Evolutionary conservation across 441 rosid species (phyloP).

Genomic region (Jatropha podagrica): DNA sequence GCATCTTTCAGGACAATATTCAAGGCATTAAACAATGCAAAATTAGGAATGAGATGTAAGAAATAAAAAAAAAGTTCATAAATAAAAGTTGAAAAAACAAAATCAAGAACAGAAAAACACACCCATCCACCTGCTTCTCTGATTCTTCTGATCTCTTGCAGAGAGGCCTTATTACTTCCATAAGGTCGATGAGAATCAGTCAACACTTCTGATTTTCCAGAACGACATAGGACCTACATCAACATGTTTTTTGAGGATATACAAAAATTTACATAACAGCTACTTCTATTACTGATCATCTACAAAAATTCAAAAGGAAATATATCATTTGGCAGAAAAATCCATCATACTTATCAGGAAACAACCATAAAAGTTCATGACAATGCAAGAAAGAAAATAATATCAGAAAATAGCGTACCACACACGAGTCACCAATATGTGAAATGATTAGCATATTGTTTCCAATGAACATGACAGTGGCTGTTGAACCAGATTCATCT

Average conservation of each 20-base stretch:
- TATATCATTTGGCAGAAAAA: neutral
- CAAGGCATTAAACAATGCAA: neutral
- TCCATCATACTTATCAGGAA: neutral
- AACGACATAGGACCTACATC: constrained; percentile 71
- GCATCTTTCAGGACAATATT: neutral
- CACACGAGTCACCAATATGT: constrained; percentile 85
- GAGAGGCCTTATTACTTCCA: constrained; percentile 68
- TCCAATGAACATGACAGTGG: constrained; percentile 66
- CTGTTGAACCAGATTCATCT: constrained; percentile 90
- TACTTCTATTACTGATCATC: neutral
- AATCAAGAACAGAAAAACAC: constrained; percentile 55
- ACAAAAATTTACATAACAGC: constrained; percentile 7
- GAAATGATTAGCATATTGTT: constrained; percentile 57
- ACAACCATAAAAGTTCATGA: neutral
- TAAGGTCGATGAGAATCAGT: constrained; percentile 85
- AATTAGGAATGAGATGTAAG: neutral
- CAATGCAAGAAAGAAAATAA: neutral
- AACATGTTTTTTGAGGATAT: constrained; percentile 16
- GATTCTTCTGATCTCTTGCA: constrained; percentile 78
- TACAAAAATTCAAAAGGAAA: neutral
- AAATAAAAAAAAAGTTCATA: neutral
- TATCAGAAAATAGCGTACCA: constrained; percentile 41
- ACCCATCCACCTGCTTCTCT: constrained; percentile 99
- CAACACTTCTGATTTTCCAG: constrained; percentile 67
- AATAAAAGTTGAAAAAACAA: constrained; percentile 1